A percentile compares a stretch with the other conserved stretches of the same genome.
phyloP scores from a whole-genome alignment of 1,284 basidiomycete species.

The Papiliotrema nemorosa region DNA sequence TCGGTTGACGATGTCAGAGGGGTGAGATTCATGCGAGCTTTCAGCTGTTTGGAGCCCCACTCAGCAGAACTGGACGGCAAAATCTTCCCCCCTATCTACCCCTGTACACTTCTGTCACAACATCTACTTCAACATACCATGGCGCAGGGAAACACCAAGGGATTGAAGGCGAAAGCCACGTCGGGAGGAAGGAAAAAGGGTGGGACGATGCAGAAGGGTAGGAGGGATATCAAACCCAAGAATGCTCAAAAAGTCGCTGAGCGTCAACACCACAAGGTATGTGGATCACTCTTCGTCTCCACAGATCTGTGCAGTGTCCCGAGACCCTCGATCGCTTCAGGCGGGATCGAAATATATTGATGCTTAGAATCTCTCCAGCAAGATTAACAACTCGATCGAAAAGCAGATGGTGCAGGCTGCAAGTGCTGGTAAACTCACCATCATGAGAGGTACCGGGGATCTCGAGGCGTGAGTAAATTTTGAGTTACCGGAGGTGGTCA shows the following conservation, averaged over 20 bases:
- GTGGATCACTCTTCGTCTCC: neutral
- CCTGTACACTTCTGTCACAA: neutral
- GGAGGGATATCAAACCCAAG: conserved; percentile 42
- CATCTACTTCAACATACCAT: conserved; percentile 20
- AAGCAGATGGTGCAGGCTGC: conserved; percentile 83
- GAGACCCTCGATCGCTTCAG: neutral
- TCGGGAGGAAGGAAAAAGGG: conserved; percentile 40
- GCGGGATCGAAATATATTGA: conserved; percentile 2
- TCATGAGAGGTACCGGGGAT: conserved; percentile 60
- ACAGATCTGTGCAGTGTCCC: neutral
- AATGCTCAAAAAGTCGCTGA: conserved; percentile 31
- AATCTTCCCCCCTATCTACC: neutral
- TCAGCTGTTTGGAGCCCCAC: too few species aligned
- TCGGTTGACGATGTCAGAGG: too few species aligned
- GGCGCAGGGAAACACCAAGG: conserved; percentile 44
- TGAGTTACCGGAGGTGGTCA: too few species aligned
- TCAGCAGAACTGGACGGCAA: too few species aligned
- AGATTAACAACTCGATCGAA: conserved; percentile 85
- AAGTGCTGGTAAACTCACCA: conserved; percentile 70
- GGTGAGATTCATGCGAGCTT: too few species aligned
- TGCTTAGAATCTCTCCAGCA: conserved; percentile 69
- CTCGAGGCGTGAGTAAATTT: conserved; percentile 27
- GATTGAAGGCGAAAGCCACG: conserved; percentile 28
- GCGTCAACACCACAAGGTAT: conserved; percentile 35
- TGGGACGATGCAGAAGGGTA: conserved; percentile 40